Evolutionary conservation across 306 rosid genomes (phyloP).

Genomic region (Quercus glauca): DNA sequence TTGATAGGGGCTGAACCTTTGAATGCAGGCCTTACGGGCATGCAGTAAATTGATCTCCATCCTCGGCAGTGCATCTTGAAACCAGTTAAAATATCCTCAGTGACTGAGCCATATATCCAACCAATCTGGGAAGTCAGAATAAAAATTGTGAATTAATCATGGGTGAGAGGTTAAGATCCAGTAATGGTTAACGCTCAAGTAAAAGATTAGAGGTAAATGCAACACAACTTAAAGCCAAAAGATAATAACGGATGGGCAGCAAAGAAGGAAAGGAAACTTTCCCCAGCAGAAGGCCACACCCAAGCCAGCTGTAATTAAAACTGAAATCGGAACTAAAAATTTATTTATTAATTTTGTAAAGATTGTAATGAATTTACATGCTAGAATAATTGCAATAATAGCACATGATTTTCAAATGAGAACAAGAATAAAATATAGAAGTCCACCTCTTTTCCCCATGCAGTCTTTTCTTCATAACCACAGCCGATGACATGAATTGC

Average conservation of each 20-base stretch:
- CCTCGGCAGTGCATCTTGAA: constrained; percentile 99
- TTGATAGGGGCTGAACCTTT: constrained; percentile 98
- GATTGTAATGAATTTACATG: neutral
- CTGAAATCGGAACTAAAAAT: neutral
- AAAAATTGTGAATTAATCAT: constrained; percentile 20
- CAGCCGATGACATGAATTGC: constrained; percentile 98
- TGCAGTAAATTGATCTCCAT: constrained; percentile 98
- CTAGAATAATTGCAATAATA: neutral
- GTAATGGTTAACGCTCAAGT: constrained; percentile 4
- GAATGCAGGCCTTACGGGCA: constrained; percentile 98
- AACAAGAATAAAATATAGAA: constrained; percentile 17
- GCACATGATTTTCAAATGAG: neutral
- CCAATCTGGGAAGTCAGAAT: constrained; percentile 66
- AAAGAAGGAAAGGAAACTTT: neutral
- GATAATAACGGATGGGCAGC: neutral
- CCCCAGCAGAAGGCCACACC: neutral
- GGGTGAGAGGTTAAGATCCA: neutral
- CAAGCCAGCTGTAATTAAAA: neutral
- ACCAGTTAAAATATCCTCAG: constrained; percentile 97
- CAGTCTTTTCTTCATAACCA: constrained; percentile 95
- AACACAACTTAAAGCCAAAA: neutral
- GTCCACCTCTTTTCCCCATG: constrained; percentile 97
- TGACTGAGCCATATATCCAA: constrained; percentile 97
- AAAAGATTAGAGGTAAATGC: constrained; percentile 1
- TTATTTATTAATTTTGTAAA: neutral